phyloP scores from a whole-genome alignment of 2,329 filamentous ascomycete species.

The Thermoascus crustaceus region DNA sequence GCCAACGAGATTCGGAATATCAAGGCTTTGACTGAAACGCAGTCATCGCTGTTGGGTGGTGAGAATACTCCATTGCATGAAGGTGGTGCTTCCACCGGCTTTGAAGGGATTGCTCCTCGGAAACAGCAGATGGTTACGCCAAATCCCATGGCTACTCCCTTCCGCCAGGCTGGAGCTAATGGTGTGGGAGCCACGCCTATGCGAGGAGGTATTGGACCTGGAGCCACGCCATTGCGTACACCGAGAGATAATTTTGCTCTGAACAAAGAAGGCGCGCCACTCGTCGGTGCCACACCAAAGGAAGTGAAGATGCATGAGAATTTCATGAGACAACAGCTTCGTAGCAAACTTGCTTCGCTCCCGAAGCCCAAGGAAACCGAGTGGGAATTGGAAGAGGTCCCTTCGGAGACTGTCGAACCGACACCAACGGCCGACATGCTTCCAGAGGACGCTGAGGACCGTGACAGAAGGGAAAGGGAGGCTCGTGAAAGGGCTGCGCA shows the following conservation, averaged over 20 bases:
- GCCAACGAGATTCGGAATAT: constrained; percentile 96
- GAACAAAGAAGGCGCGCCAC: constrained; percentile 61
- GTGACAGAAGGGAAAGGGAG: constrained; percentile 61
- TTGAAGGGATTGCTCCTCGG: constrained; percentile 74
- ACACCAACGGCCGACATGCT: constrained; percentile 42
- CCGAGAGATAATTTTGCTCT: constrained; percentile 81
- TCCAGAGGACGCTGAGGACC: constrained; percentile 64
- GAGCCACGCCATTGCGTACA: constrained; percentile 77
- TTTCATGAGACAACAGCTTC: constrained; percentile 60
- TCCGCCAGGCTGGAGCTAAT: constrained; percentile 53
- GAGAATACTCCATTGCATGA: constrained; percentile 88
- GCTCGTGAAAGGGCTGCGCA: constrained; percentile 55
- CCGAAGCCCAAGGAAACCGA: constrained; percentile 90
- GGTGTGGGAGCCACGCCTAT: constrained; percentile 61
- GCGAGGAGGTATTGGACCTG: constrained; percentile 52
- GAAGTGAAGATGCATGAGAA: constrained; percentile 66
- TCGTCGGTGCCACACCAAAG: constrained; percentile 65
- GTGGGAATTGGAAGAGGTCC: constrained; percentile 80
- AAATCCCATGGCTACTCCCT: constrained; percentile 88
- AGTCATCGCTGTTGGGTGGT: constrained; percentile 85
- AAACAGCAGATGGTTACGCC: constrained; percentile 80
- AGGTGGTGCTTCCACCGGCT: constrained; percentile 73
- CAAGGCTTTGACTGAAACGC: constrained; percentile 80
- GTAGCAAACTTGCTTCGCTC: constrained; percentile 58
- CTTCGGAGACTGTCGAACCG: constrained; percentile 66